Evolutionary conservation across 345 rosid species (phyloP).

Genomic region (Punica granatum): DNA sequence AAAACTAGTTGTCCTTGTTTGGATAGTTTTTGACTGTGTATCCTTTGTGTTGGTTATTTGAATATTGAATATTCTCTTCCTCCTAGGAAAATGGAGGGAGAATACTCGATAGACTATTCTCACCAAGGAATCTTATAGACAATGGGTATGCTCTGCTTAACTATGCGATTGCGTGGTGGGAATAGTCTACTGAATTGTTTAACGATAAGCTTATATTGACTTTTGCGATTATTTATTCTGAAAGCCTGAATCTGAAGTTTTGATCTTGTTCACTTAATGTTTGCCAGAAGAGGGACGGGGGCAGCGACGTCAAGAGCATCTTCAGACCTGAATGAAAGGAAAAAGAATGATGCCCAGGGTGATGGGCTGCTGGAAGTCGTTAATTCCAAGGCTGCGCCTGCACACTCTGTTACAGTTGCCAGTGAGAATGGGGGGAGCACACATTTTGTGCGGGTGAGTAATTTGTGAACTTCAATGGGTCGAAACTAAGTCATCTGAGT

Average conservation of each 20-base stretch:
- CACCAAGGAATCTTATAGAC: too few relatives aligned
- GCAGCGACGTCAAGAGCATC: conserved; percentile 16
- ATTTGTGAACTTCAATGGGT: conserved; percentile 2
- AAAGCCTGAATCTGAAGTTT: not conserved
- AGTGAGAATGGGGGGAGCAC: conserved; percentile 50
- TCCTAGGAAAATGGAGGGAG: too few relatives aligned
- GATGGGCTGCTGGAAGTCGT: conserved; percentile 29
- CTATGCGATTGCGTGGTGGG: too few relatives aligned
- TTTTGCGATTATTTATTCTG: not conserved
- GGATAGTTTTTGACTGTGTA: not conserved
- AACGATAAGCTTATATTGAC: too few relatives aligned
- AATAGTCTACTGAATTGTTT: too few relatives aligned
- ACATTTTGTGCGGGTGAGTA: conserved; percentile 44
- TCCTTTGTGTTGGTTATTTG: too few relatives aligned
- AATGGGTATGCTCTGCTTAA: too few relatives aligned
- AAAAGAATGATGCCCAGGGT: conserved; percentile 24
- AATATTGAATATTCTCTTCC: too few relatives aligned
- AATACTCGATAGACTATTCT: too few relatives aligned
- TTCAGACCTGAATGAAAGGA: conserved; percentile 19
- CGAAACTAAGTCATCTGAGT: not conserved
- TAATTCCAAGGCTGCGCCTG: conserved; percentile 30
- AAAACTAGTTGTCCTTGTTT: too few relatives aligned
- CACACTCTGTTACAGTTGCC: conserved; percentile 32
- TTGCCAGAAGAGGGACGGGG: conserved; percentile 35
- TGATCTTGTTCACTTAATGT: not conserved